Evolutionary conservation across 2,329 filamentous ascomycete genomes (phyloP).

Genomic region (Xylariaceae sp.): DNA sequence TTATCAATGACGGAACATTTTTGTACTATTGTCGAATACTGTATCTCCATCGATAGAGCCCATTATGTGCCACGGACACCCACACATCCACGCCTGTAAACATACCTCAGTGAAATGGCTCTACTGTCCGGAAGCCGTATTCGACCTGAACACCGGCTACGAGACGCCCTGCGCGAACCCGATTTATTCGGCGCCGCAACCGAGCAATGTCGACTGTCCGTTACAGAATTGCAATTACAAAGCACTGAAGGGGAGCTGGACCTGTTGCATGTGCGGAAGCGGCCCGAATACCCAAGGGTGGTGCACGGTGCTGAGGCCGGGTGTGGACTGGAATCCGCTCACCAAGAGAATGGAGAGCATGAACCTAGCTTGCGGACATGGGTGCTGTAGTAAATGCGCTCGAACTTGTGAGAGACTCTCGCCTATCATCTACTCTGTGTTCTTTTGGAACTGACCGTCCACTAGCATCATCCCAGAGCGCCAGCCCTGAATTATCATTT

Average conservation of each 20-base stretch:
- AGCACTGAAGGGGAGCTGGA: constrained; percentile 46
- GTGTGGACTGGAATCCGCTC: constrained; percentile 20
- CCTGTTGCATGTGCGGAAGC: constrained; percentile 48
- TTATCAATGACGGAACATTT: too few relatives aligned
- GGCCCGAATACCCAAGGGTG: constrained; percentile 50
- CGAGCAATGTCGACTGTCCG: constrained; percentile 41
- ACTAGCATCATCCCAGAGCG: constrained; percentile 28
- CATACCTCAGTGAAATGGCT: constrained; percentile 54
- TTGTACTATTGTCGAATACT: too few relatives aligned
- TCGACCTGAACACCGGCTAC: constrained; percentile 46
- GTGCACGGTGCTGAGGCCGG: constrained; percentile 38
- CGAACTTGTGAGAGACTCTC: constrained; percentile 32
- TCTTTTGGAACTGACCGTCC: too few relatives aligned
- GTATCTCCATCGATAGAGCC: neutral
- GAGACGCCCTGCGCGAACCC: constrained; percentile 46
- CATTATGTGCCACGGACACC: constrained; percentile 52
- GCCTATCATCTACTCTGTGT: too few relatives aligned
- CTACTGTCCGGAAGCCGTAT: constrained; percentile 45
- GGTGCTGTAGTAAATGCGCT: constrained; percentile 47
- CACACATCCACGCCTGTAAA: constrained; percentile 46
- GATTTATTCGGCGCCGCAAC: constrained; percentile 42
- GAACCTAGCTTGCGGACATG: constrained; percentile 45
- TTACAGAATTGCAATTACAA: constrained; percentile 49
- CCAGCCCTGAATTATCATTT: constrained; percentile 34
- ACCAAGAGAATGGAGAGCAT: constrained; percentile 29